Percentiles rank a stretch among this genome's conserved stretches.
phyloP scores from a whole-genome alignment of 2,329 filamentous ascomycete genomes.

The Nothophaeocryptopus gaeumannii region DNA sequence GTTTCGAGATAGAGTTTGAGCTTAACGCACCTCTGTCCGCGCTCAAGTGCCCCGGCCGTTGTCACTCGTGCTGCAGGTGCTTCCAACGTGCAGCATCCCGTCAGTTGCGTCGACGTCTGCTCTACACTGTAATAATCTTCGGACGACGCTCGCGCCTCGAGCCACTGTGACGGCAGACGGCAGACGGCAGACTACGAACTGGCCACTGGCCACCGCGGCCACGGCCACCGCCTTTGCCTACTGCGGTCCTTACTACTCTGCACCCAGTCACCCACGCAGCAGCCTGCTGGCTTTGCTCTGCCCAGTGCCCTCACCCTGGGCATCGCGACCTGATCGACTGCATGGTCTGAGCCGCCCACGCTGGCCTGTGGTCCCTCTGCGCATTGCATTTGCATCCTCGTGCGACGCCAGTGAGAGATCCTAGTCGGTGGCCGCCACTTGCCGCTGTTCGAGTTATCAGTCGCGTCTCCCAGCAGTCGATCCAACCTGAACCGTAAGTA shows the following conservation, averaged over 20 bases:
- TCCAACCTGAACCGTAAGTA: slow-evolving; percentile 25
- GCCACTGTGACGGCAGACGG: slow-evolving; percentile 2
- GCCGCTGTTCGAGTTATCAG: slow-evolving; percentile 26
- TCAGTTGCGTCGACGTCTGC: slow-evolving; percentile 1
- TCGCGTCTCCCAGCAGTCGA: slow-evolving; percentile 20
- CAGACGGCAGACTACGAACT: too few relatives aligned
- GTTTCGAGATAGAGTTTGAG: slow-evolving; percentile 24
- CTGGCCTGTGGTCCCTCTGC: too few relatives aligned
- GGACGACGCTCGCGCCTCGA: slow-evolving; percentile 16
- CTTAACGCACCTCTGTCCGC: slow-evolving; percentile 6
- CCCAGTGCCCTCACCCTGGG: too few relatives aligned
- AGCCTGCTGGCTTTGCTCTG: too few relatives aligned
- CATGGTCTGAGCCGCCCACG: slow-evolving; percentile 16
- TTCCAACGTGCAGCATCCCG: slow-evolving; percentile 10
- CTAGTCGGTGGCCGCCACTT: slow-evolving; percentile 26
- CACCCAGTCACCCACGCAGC: too few relatives aligned
- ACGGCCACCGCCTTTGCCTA: too few relatives aligned
- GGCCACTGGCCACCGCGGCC: too few relatives aligned
- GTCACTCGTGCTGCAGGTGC: slow-evolving; percentile 6
- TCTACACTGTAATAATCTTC: slow-evolving; percentile 14
- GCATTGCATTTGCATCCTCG: slow-evolving; percentile 10
- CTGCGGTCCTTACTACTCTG: too few relatives aligned
- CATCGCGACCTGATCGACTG: slow-evolving; percentile 21
- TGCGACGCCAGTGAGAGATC: slow-evolving; percentile 27
- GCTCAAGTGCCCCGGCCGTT: slow-evolving; percentile 5